Base-by-base conservation (phyloP, 768 basidiomycete genomes). In the Roridomyces roridus region DNA sequence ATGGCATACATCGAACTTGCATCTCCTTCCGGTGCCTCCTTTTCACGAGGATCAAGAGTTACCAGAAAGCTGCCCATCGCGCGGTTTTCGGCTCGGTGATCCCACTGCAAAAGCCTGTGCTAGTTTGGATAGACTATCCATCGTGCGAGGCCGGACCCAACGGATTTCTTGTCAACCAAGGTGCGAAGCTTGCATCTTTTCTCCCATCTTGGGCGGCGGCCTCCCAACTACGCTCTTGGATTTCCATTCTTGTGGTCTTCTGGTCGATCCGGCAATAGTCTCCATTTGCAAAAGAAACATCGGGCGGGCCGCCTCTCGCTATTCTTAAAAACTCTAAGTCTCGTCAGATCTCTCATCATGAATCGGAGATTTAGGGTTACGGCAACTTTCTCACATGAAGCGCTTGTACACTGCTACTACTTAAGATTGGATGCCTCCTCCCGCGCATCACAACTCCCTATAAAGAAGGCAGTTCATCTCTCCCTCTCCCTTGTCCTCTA, bases 111-210 rank as follows among this genome's bases (percentile, higher is more conserved):
- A 53, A 57, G 55, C 43, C 53, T 48, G 53, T 57, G 60, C 41
- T 62, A 48, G 36, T 47, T 51, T 48, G 55, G 43, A 57, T 54
- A 57, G 52, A 50, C 56, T 62, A 54, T 62, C 60, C 37, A 28
- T 25, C 48, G 48, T 39, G 47, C 46, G 47, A 55, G 47, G 41
- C 59, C 60, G 60, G 41, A 42, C 55, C 53, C 55, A 28, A 40
- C 60, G 55, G 60, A 20, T 43, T 56, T 51, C 55, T n/a, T 56
- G 59, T 60, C 48, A 46, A 47, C 49, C 41, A 55, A 51, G 49
- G 43, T 55, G 49, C 37, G 44, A 51, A 52, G 34, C 15, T 45
- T 42, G 18, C 40, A 43, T n/a, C 31, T 15, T 6, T 7, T 31
- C 53, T 29, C 41, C 55, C 25, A 50, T 17, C 44, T 46, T 47